Evolutionary conservation across 176 grass and related monocot species (phyloP), one percentile per base, ranked within the genome.

Genomic region (Saccharum spontaneum): DNA sequence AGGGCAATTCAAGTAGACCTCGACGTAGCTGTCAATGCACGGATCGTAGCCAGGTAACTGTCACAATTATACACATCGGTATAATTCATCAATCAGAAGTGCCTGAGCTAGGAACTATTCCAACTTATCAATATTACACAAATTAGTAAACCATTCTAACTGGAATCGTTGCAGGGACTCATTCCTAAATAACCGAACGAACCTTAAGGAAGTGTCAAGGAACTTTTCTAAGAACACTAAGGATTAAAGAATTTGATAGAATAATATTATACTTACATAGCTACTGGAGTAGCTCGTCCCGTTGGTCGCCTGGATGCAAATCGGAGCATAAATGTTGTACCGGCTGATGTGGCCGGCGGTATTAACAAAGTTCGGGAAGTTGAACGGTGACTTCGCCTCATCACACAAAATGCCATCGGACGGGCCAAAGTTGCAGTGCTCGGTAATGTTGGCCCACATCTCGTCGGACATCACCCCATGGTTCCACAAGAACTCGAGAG

Each of bases 391-490:
- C 17, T 59, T 0, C 3, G 45, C 65, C 61, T 26, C 73, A 55
- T 90, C 13, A 3, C 7, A 31, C 20, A 36, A 16, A 13, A 0
- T 1, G 6, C 40, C 81, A 6, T 86, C 43, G 4, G 44, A 15
- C 11, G 69, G 4, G 16, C 34, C 40, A 54, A 92, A 92, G 69
- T 22, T 89, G 83, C 90, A 86, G 37, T 89, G 61, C 4, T 12
- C 80, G 38, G 31, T 67, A 33, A 93, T 90, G 5, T 64, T 15
- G 1, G 20, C 69, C 83, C 84, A 92, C 3, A 39, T 83, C 73
- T 88, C 83, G 22, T 89, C 73, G 28, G 83, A 92, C 64, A 92
- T 79, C 71, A 92, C 71, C 39, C 86, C 79, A 26, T 92, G 87
- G 71, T 6, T 89, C 90, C 90, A 92, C 10, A 87, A 8, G 62